These are phyloP conservation scores for Nicotiana obtusifolia DNA, from an alignment of 257 asterid genomes.

Conservation along the genomic window DNA sequence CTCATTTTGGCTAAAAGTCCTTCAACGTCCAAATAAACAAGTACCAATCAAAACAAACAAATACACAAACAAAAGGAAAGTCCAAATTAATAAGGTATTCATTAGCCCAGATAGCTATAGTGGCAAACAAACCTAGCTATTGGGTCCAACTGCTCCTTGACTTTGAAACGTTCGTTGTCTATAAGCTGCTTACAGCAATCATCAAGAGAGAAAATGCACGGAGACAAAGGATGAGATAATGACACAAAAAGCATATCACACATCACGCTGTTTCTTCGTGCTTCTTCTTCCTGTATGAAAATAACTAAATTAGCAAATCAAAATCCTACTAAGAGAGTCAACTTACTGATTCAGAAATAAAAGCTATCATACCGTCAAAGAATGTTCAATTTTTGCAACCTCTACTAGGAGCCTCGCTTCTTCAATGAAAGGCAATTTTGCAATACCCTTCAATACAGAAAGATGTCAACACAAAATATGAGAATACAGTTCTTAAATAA, in stretches of 20 bases:
- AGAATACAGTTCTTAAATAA: not conserved
- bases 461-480: not conserved
- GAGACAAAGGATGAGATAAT: constrained; percentile 73
- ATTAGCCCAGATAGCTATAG: constrained; percentile 4
- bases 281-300: constrained; percentile 75
- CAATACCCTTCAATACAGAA: constrained; percentile 28
- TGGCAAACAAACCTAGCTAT: constrained; percentile 64
- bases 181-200: constrained; percentile 73
- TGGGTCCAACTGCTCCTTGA: constrained; percentile 78
- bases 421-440: constrained; percentile 54
- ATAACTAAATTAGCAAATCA: constrained; percentile 4
- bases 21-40: not conserved
- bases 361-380: constrained; percentile 30
- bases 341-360: constrained; percentile 1
- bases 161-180: constrained; percentile 43
- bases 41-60: not conserved
- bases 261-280: constrained; percentile 85
- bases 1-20: not conserved
- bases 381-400: constrained; percentile 33
- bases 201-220: constrained; percentile 78
- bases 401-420: constrained; percentile 43
- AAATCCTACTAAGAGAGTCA: not conserved
- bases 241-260: constrained; percentile 86
- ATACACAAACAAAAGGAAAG: not conserved
- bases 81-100: constrained; percentile 1